These are phyloP conservation scores for Podaxis carcinomalis DNA, from an alignment of 768 basidiomycete species.

Conservation along the genomic window DNA sequence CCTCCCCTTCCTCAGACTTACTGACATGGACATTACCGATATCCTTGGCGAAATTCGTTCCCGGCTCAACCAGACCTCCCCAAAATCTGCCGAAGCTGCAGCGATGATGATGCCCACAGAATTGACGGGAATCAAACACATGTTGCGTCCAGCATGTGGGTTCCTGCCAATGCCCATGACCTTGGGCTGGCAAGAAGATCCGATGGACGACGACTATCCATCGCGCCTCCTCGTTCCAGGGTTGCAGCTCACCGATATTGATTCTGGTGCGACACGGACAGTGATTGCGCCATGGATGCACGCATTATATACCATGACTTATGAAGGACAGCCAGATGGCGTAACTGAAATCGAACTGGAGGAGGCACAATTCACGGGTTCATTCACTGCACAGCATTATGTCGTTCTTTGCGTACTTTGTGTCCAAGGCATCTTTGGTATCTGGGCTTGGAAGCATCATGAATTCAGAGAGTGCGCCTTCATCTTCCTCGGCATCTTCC, in stretches of 20 bases:
- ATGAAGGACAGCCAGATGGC: not conserved
- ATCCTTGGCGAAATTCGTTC: too few species aligned
- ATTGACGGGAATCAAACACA: constrained; percentile 5
- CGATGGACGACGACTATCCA: not conserved
- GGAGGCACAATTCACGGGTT: not conserved
- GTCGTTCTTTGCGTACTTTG: not conserved
- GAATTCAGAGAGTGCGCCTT: not conserved
- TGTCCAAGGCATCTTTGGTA: not conserved
- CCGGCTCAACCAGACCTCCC: too few species aligned
- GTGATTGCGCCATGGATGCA: not conserved
- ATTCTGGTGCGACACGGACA: not conserved
- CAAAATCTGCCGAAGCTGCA: not conserved
- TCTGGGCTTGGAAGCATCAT: not conserved
- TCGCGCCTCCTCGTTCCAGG: not conserved
- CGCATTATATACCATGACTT: not conserved
- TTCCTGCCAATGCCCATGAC: not conserved
- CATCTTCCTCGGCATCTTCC: not conserved
- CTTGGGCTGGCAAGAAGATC: constrained; percentile 1
- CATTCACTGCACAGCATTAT: not conserved
- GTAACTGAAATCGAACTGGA: not conserved
- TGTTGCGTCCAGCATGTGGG: not conserved
- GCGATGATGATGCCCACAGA: not conserved
- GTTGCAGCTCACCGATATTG: not conserved
- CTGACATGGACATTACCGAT: too few species aligned
- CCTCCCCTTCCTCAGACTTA: too few species aligned